Evolutionary conservation across 805 yeast genomes (phyloP), one percentile per base, ranked within the genome.

Genomic region (Suhomyces tanzawaensis): DNA sequence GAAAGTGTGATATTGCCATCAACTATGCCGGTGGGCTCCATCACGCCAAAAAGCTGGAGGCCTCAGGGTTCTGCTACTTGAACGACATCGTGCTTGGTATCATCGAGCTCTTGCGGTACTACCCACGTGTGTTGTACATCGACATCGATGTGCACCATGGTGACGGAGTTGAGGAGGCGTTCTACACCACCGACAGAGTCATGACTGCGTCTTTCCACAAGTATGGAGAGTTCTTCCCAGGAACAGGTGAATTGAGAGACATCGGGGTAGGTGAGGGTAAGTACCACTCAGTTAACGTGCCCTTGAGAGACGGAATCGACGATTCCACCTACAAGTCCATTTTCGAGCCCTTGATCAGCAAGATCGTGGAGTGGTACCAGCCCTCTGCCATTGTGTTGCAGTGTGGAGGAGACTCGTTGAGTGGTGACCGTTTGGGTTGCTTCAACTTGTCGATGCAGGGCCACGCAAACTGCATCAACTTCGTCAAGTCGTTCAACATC

Each of bases 131-230:
- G 13, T 47, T 55, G 43, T 55, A 55, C 41, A 52, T 55, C 11
- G 60, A 55, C 32, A 53, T 53, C n/a, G 60, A 55, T 25, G 57
- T 55, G 19, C 60, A 55, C 35, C 60, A 55, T 30, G 60, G 60
- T 4, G 60, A 55, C 31, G 60, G 58, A 5, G 60, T 55, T 14
- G 58, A 55, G 44, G 58, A 53, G 29, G 60, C 60, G 9, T 55
- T 55, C 18, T 53, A 53, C 43, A 48, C 57, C 19, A 53, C 51
- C 11, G 58, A 55, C 44, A 38, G 59, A n/a, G 60, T 55, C 33
- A 55, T 54, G 59, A 52, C 58, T 12, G 49, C 53, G 30, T 53
- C 58, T 23, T 54, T 55, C 42, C 60, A 55, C 37, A 54, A 54
- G 41, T 54, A 52, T 33, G 60, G 59, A 0, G 60, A 54, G 44